Evolutionary conservation across 139 green algal genomes (phyloP), one percentile per base, ranked within the genome.

Genomic region (Micromonas pusilla): DNA sequence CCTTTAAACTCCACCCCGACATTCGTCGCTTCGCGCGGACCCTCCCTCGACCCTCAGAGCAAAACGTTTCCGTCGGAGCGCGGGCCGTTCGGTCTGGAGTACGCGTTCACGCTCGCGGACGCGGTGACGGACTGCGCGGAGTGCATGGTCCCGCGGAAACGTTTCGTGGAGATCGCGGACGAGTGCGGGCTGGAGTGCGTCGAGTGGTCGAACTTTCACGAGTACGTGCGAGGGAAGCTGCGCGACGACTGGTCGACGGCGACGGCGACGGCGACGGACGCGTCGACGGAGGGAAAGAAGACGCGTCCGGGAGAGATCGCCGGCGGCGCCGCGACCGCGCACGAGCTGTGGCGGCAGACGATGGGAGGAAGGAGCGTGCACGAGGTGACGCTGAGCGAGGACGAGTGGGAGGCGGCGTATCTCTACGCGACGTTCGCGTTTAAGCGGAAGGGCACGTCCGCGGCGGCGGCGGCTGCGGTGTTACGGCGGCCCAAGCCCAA

Each of bases 401-500:
- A 78, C 21, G 72, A 78, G 52, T 78, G 72, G 72, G 72, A 78
- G 33, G 72, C 72, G 20, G 72, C 72, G 52, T 26, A 53, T 37
- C 32, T 70, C 9, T 78, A 78, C 72, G 30, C 31, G 26, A 53
- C 54, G 25, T 68, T 78, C 38, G 53, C 52, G 30, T 68, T 78
- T 31, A 52, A n/a, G 4, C 68, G 34, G 72, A 68, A 28, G 26
- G 53, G 52, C 25, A 52, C 19, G 28, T 19, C 72, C 6, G 23
- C 36, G 26, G 30, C 26, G 26, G 68, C 68, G 68, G 68, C 37
- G 21, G 36, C 37, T 34, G 68, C 68, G 68, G 37, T 75, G 36
- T 36, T 63, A 6, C 26, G 62, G 5, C 36, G 68, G 6, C 36
- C 36, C 19, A n/a, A 38, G 1, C 21, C 30, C 20, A n/a, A n/a